phyloP scores from a whole-genome alignment of 1,284 basidiomycete species.

The Takashimella koratensis region DNA sequence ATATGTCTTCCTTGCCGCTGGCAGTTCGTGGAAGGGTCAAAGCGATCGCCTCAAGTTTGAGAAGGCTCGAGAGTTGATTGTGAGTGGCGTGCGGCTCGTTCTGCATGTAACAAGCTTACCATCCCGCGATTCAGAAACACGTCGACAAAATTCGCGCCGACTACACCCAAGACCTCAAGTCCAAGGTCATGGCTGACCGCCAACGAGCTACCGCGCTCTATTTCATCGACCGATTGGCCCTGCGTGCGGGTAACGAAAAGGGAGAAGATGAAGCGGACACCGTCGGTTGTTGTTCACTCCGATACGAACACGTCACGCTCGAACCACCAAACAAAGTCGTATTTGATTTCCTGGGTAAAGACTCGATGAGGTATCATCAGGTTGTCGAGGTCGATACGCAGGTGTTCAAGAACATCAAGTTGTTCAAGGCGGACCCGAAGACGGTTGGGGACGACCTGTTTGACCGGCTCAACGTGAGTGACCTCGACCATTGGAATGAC shows the following conservation, averaged over 20 bases:
- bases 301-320: constrained; percentile 90
- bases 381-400: constrained; percentile 79
- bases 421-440: constrained; percentile 87
- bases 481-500: neutral
- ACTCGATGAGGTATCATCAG: constrained; percentile 94
- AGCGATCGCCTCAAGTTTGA: constrained; percentile 95
- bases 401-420: constrained; percentile 84
- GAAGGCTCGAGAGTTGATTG: constrained; percentile 91
- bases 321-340: constrained; percentile 74
- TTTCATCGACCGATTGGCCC: constrained; percentile 89
- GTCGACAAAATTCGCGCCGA: constrained; percentile 84
- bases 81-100: no score
- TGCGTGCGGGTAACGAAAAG: constrained; percentile 97
- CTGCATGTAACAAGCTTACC: neutral
- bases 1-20: constrained; percentile 93
- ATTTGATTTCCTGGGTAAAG: constrained; percentile 96
- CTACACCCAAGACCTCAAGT: constrained; percentile 77
- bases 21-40: constrained; percentile 91
- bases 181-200: constrained; percentile 85
- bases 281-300: constrained; percentile 92
- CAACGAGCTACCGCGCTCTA: constrained; percentile 96
- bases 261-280: constrained; percentile 97
- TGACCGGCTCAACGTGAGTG: constrained; percentile 82
- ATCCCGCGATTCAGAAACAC: constrained; percentile 78
- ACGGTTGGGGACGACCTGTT: constrained; percentile 84